Evolutionary conservation across 768 basidiomycete species (phyloP).

Genomic region (Leccinum boreale): DNA sequence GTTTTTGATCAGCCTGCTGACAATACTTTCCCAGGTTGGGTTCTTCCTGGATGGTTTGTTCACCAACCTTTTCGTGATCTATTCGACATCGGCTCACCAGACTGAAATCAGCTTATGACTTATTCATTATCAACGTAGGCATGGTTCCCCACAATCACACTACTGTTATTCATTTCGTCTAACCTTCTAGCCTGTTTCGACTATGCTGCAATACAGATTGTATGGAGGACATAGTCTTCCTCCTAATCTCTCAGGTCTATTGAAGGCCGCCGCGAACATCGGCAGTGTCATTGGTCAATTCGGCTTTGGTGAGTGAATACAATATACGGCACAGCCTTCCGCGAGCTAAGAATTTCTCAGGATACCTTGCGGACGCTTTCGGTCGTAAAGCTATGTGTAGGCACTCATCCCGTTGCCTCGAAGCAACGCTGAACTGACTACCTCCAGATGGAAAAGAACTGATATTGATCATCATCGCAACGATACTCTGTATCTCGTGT

Average conservation of each 20-base stretch:
- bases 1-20: not conserved
- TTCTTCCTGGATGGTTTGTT: conserved; percentile 67
- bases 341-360: conserved; percentile 26
- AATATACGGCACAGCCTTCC: not conserved
- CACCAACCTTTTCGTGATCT: not conserved
- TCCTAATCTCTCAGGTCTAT: conserved; percentile 51
- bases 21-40: conserved; percentile 44
- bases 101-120: conserved; percentile 54
- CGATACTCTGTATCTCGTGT: conserved; percentile 63
- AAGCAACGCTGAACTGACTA: conserved; percentile 1
- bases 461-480: conserved; percentile 76
- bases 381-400: conserved; percentile 69
- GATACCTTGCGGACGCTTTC: conserved; percentile 61
- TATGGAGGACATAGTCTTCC: conserved; percentile 54
- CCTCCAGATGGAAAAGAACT: conserved; percentile 68
- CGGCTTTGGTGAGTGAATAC: conserved; percentile 43
- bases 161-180: not conserved
- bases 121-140: conserved; percentile 67
- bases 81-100: conserved; percentile 2
- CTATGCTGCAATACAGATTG: conserved; percentile 64
- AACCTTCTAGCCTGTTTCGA: conserved; percentile 51
- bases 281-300: conserved; percentile 72
- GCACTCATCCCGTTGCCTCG: conserved; percentile 3
- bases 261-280: conserved; percentile 70
- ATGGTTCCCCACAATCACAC: not conserved